Conservation (phyloP, 75 land plant genomes). For the Cupressus sempervirens region DNA sequence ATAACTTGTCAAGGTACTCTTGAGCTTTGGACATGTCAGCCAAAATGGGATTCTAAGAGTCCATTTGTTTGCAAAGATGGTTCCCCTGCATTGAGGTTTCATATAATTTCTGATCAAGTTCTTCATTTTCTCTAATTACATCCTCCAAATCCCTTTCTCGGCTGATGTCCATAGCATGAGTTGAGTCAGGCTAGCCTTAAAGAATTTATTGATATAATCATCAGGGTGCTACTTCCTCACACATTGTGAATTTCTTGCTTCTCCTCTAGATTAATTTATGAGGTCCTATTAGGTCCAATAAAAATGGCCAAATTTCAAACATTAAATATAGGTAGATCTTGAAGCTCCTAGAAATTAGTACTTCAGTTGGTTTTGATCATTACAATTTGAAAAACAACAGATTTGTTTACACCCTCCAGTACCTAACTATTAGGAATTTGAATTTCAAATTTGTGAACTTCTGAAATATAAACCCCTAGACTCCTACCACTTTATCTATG, state of each 20-base stretch:
- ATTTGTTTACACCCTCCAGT: no score
- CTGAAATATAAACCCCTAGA: no score
- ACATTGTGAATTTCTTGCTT: no score
- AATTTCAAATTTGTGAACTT: no score
- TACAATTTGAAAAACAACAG: no score
- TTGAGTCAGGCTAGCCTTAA: neutral
- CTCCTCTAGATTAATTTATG: no score
- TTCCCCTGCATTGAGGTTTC: neutral
- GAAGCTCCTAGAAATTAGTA: neutral
- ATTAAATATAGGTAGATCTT: neutral
- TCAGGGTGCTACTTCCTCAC: neutral
- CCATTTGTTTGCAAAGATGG: neutral
- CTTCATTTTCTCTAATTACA: slow-evolving; percentile 4
- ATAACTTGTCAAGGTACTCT: neutral
- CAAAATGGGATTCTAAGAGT: neutral
- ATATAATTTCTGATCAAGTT: neutral
- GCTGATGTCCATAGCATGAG: neutral
- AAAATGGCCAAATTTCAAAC: neutral
- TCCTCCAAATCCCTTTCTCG: neutral
- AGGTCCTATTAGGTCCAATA: neutral
- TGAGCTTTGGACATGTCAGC: slow-evolving; percentile 1
- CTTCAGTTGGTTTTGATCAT: no score
- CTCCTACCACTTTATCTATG: no score
- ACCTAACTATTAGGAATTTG: no score
- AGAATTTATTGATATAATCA: neutral